Conservation (phyloP, 139 green algal genomes). For the Chloropicon primus region DNA sequence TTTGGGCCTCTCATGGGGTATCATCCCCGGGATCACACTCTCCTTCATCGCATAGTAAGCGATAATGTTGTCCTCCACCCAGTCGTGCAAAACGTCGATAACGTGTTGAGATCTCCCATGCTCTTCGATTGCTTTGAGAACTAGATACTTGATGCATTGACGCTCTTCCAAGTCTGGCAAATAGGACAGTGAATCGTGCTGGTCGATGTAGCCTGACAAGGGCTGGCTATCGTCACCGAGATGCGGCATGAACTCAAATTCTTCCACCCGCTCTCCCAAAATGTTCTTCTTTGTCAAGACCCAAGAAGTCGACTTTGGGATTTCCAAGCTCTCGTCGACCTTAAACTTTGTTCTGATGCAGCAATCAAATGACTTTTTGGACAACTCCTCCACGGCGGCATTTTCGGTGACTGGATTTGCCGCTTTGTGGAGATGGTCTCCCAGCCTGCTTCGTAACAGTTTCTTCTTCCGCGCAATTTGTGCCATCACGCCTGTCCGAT, state of each 20-base stretch:
- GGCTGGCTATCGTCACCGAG: background rate
- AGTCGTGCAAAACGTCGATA: background rate
- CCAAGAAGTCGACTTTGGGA: background rate
- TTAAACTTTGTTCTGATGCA: background rate
- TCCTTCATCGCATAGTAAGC: background rate
- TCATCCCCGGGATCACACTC: background rate
- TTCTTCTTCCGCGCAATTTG: background rate
- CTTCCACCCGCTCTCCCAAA: background rate
- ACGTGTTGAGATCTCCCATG: background rate
- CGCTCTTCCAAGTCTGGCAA: background rate
- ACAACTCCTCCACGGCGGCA: too few relatives aligned
- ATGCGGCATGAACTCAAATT: background rate
- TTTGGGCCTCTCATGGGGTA: background rate
- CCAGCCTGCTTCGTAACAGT: too few relatives aligned
- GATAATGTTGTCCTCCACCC: background rate
- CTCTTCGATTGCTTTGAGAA: background rate
- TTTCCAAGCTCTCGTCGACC: background rate
- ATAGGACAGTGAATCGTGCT: background rate
- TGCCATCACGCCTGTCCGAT: background rate
- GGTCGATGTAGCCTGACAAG: background rate
- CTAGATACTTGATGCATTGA: background rate
- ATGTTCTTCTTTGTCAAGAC: background rate
- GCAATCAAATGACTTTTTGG: too few relatives aligned
- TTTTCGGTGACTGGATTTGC: too few relatives aligned
- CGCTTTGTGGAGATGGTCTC: too few relatives aligned